Conservation (phyloP, 306 rosid genomes). For the Rosa chinensis region DNA sequence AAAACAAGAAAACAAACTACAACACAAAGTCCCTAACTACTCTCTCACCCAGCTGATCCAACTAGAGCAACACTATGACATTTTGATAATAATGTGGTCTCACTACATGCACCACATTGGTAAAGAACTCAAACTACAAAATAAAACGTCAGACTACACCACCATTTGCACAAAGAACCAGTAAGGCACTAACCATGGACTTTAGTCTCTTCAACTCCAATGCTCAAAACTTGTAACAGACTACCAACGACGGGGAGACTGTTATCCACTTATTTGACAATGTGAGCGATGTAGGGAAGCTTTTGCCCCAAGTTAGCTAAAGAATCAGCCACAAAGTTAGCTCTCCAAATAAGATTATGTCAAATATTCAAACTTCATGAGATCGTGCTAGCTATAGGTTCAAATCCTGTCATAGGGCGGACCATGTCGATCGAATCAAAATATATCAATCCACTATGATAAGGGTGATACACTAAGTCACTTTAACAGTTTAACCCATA, state of each 20-base stretch:
- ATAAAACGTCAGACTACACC: background rate
- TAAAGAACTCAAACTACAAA: background rate
- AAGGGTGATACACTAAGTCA: background rate
- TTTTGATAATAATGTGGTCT: no score
- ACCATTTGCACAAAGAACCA: background rate
- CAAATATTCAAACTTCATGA: background rate
- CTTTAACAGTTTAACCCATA: background rate
- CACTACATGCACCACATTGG: background rate
- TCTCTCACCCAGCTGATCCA: no score
- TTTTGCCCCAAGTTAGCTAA: background rate
- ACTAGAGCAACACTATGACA: no score
- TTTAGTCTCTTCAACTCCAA: background rate
- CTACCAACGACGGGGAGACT: background rate
- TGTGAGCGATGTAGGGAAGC: background rate
- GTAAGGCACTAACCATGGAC: background rate
- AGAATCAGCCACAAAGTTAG: background rate
- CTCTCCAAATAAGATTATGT: background rate
- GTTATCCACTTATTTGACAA: background rate
- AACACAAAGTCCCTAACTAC: no score
- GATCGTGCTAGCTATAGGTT: background rate
- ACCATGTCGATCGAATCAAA: background rate
- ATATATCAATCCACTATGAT: background rate
- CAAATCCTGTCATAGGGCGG: background rate
- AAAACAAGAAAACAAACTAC: no score
- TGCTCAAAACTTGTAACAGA: background rate